phyloP scores from a whole-genome alignment of 2,329 filamentous ascomycete species.

The Fulvia fulva region DNA sequence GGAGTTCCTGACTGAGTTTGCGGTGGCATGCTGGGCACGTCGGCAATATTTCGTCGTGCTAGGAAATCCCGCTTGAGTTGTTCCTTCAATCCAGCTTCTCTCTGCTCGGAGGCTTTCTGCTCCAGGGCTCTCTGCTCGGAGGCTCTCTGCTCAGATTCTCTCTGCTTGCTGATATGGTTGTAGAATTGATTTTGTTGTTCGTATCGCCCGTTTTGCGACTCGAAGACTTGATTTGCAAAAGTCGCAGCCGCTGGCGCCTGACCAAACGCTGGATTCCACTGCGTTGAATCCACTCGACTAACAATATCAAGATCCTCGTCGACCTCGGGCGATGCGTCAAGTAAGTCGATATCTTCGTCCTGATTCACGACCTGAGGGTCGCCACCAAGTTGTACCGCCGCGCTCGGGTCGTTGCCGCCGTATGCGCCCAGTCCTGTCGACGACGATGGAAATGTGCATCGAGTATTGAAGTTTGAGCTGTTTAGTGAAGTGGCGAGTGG shows the following conservation, averaged over 20 bases:
- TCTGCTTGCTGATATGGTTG: neutral
- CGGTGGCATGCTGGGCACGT: constrained; percentile 5
- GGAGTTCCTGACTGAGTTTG: constrained; percentile 6
- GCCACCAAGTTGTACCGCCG: neutral
- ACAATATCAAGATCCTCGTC: neutral
- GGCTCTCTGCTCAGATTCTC: neutral
- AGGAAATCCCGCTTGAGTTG: neutral
- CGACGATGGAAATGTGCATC: neutral
- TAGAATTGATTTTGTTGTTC: neutral
- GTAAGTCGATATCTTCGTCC: neutral
- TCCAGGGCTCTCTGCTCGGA: too few relatives aligned
- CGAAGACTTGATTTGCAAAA: too few relatives aligned
- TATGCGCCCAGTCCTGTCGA: neutral
- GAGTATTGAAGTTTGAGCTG: neutral
- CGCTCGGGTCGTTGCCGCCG: neutral
- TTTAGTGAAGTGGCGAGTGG: neutral
- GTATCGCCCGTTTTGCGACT: too few relatives aligned
- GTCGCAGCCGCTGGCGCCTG: neutral
- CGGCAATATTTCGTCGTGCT: neutral
- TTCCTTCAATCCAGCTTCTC: neutral
- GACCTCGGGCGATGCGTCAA: neutral
- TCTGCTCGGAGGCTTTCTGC: neutral
- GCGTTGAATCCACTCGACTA: neutral
- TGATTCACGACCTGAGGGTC: neutral
- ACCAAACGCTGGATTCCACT: neutral